Percentiles rank a stretch among this genome's conserved stretches.
phyloP scores from a whole-genome alignment of 805 yeast genomes.

The Peterozyma toletana region DNA sequence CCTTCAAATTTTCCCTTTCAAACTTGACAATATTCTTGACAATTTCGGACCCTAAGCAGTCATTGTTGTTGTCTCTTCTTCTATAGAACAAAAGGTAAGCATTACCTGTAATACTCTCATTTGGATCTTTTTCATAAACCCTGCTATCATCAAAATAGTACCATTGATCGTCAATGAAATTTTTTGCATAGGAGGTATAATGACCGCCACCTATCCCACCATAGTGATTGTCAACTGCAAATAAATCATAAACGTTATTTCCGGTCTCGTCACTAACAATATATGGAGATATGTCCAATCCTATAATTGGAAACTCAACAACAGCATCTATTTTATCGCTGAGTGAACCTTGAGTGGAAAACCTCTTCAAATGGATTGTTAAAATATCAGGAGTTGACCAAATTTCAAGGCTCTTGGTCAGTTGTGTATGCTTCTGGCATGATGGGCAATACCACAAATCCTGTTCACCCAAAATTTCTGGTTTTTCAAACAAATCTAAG shows the following conservation, averaged over 20 bases:
- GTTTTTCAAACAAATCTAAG: conserved; percentile 61
- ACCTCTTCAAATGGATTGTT: conserved; percentile 84
- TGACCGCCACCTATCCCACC: conserved; percentile 98
- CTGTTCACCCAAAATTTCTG: conserved; percentile 80
- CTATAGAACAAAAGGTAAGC: conserved; percentile 87
- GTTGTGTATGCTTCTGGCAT: conserved; percentile 85
- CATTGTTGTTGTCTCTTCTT: conserved; percentile 25
- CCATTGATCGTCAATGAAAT: conserved; percentile 74
- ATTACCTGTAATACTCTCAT: conserved; percentile 58
- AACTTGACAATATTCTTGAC: no score
- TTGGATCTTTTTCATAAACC: conserved; percentile 56
- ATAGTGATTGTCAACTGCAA: conserved; percentile 92
- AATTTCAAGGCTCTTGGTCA: conserved; percentile 81
- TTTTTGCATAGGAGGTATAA: conserved; percentile 85
- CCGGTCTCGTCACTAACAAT: conserved; percentile 31
- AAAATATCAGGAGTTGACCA: conserved; percentile 94
- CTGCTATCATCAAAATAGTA: conserved; percentile 84
- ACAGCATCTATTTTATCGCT: conserved; percentile 84
- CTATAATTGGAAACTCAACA: conserved; percentile 83
- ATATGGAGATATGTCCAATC: conserved; percentile 63
- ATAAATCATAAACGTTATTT: conserved; percentile 62
- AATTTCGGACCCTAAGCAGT: no score
- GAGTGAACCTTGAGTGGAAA: conserved; percentile 75
- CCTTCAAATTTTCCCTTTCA: no score
- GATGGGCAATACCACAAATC: conserved; percentile 93